A percentile compares a stretch with the other conserved stretches of the same genome.
phyloP scores from a whole-genome alignment of 495 filamentous ascomycete genomes.

The Trichoderma erinaceum region DNA sequence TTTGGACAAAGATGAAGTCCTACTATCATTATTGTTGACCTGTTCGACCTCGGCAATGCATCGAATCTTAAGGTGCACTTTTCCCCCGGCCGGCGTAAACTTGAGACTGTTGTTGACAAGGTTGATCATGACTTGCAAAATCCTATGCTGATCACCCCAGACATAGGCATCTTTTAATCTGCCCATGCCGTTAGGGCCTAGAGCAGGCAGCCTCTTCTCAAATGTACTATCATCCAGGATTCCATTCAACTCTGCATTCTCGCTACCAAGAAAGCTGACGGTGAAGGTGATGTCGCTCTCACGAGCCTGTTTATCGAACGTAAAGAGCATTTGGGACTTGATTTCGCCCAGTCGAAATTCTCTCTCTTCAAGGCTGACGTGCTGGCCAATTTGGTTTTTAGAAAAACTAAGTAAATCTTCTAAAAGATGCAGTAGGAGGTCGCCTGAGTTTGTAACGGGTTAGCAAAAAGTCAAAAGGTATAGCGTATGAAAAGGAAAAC shows the following conservation, averaged over 20 bases:
- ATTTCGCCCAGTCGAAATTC: constrained; percentile 80
- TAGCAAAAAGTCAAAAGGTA: background rate
- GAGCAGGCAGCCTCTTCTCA: constrained; percentile 36
- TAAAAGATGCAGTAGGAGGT: constrained; percentile 78
- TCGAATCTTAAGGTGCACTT: constrained; percentile 65
- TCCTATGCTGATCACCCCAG: constrained; percentile 87
- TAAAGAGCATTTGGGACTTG: constrained; percentile 67
- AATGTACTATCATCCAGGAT: constrained; percentile 29
- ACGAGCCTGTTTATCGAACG: constrained; percentile 82
- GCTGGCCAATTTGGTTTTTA: constrained; percentile 85
- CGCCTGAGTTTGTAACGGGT: constrained; percentile 38
- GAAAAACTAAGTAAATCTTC: constrained; percentile 88
- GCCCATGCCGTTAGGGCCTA: constrained; percentile 39
- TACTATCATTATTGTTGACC: constrained; percentile 31
- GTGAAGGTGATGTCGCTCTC: constrained; percentile 67
- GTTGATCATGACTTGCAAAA: constrained; percentile 87
- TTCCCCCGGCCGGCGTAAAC: constrained; percentile 76
- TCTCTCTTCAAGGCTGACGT: constrained; percentile 69
- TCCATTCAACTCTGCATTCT: constrained; percentile 35
- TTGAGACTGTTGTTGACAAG: constrained; percentile 89
- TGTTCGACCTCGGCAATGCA: constrained; percentile 53
- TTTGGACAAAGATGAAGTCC: constrained; percentile 47
- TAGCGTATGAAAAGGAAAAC: too few species aligned
- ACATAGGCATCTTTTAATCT: constrained; percentile 49
- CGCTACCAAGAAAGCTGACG: constrained; percentile 58